Base-by-base conservation (phyloP, 2,329 filamentous ascomycete species). In the Curvularia hawaiiensis region DNA sequence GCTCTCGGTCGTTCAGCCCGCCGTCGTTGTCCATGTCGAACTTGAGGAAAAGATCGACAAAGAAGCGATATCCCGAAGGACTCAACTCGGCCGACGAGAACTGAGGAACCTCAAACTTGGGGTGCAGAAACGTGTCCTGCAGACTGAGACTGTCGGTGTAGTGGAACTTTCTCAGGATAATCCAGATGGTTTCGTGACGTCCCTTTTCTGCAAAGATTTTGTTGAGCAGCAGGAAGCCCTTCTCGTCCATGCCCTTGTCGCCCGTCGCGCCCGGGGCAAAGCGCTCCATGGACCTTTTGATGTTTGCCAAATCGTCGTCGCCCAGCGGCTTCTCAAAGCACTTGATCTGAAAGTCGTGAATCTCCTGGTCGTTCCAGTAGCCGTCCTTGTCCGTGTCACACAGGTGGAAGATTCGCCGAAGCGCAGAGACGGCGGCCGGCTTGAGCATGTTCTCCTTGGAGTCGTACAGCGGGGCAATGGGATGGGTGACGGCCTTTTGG, bases 11-110 rank as follows among this genome's bases (percentile, higher is more conserved):
- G 70, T 95, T 97, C 52, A 99, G 80, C 0, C 94, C 95, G 3
- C 95, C 95, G 70, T 99, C 95, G 64, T 97, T 99, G 75, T 99
- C 95, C 78, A 96, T 95, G 76, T 99, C 95, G 57, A 96, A 97
- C 0, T 97, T 84, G 35, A 99, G 79, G 75, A 99, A 99, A 0
- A 98, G 82, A 70, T 99, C 95, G 63, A 98, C 94, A 68, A 99
- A 97, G 80, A 99, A 99, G 20, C 94, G 88, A 77, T 99, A 99
- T 1, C 95, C 95, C 14, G 91, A 88, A 0, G 95, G 95, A 65
- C 93, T 97, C 18, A 99, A 84, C 78, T 99, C 95, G 4, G 94
- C 93, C 4, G 94, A 98, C 0, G 92, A 90, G 71, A 90, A 94
- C 56, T 94, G 90, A 0, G 95, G 92, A 0, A 99, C 92, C 8